Conservation (phyloP, 164 flowering plant species). For the Vitis rupestris region DNA sequence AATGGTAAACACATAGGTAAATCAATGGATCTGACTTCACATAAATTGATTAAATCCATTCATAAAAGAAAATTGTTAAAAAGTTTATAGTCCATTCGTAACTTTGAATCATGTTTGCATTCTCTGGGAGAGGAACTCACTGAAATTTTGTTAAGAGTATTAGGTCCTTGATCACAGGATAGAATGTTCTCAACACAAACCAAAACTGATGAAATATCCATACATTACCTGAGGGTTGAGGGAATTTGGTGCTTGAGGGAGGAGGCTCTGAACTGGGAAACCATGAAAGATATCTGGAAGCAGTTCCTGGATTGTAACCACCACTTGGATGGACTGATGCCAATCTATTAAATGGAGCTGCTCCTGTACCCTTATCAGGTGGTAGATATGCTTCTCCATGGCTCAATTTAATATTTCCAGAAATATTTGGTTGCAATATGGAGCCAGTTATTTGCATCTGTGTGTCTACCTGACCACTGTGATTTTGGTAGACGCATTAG, state of each 20-base stretch:
- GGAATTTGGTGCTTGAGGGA: conserved; percentile 43
- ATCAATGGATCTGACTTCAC: too few relatives aligned
- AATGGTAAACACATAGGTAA: too few relatives aligned
- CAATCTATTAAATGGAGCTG: conserved; percentile 60
- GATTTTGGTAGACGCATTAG: conserved; percentile 18
- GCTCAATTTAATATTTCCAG: conserved; percentile 91
- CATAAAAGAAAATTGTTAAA: too few relatives aligned
- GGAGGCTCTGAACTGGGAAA: conserved; percentile 74
- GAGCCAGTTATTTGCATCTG: conserved; percentile 92
- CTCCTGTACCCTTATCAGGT: conserved; percentile 89
- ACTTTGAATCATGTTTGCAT: background rate
- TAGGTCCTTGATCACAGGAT: background rate
- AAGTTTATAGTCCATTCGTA: background rate
- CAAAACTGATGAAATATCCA: background rate
- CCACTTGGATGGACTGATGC: conserved; percentile 52
- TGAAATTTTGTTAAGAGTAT: background rate
- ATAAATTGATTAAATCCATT: too few relatives aligned
- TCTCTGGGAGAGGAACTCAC: background rate
- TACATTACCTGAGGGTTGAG: conserved; percentile 60
- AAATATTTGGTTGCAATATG: conserved; percentile 88
- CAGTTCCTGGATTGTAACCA: conserved; percentile 53
- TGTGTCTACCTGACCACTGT: conserved; percentile 95
- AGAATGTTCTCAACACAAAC: background rate
- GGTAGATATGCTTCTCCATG: conserved; percentile 98
- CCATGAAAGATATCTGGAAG: conserved; percentile 74